These are phyloP conservation scores for Ophiocordyceps unilateralis DNA, from an alignment of 2,329 filamentous ascomycete species.

Conservation along the genomic window DNA sequence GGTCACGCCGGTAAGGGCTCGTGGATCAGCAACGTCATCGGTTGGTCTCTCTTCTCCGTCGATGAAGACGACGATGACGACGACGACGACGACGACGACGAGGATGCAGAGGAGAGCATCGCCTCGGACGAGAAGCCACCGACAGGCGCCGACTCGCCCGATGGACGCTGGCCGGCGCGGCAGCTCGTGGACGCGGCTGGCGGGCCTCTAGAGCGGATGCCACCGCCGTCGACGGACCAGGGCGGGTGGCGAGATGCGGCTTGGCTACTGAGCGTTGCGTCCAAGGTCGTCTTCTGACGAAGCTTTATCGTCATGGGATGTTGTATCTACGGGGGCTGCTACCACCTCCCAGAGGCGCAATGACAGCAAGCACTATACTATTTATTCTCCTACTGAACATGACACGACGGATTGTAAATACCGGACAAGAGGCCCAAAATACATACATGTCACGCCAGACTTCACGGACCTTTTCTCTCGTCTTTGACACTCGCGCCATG, in stretches of 20 bases:
- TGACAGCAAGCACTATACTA: no score
- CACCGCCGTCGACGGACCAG: conserved; percentile 30
- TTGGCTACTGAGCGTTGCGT: conserved; percentile 49
- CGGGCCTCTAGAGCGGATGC: conserved; percentile 28
- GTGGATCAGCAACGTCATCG: conserved; percentile 41
- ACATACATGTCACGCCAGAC: no score
- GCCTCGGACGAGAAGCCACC: conserved; percentile 11
- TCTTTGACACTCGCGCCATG: no score
- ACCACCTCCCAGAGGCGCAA: no score
- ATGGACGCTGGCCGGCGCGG: conserved; percentile 15
- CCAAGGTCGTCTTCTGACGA: conserved; percentile 38
- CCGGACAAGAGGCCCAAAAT: no score
- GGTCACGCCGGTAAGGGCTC: conserved; percentile 33
- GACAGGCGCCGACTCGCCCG: conserved; percentile 10
- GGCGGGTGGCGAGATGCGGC: conserved; percentile 50
- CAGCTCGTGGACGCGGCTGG: conserved; percentile 24
- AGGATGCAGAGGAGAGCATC: conserved; percentile 20
- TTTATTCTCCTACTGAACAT: no score
- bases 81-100: conserved; percentile 23
- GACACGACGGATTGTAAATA: no score
- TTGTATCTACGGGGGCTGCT: no score
- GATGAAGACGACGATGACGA: conserved; percentile 40
- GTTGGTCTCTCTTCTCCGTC: conserved; percentile 45
- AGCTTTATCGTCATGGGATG: no score
- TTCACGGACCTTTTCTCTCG: no score